Percentiles rank a stretch among this genome's conserved stretches.
Evolutionary conservation across 352 stramenopile genomes (phyloP).

Genomic region (Pseudoperonospora humuli): DNA sequence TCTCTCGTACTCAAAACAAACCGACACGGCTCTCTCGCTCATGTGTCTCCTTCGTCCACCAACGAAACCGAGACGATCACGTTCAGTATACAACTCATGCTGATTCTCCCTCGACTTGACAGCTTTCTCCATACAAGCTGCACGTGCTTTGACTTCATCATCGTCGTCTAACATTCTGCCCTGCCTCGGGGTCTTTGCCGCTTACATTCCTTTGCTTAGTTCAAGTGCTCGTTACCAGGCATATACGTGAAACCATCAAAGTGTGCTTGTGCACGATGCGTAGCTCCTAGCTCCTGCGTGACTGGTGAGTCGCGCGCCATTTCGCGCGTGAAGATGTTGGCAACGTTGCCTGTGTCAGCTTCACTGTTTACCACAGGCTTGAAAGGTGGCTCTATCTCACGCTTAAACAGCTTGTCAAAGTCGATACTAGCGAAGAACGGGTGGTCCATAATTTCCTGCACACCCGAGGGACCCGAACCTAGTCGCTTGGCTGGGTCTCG

Average conservation of each 20-base stretch:
- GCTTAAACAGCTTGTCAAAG: conserved; percentile 72
- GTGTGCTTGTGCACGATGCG: conserved; percentile 75
- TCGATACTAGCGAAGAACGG: conserved; percentile 85
- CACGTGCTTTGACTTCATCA: conserved; percentile 17
- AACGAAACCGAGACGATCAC: conserved; percentile 12
- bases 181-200: conserved; percentile 1
- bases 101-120: conserved; percentile 13
- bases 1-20: conserved; percentile 35
- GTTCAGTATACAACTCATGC: conserved; percentile 12
- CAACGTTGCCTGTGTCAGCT: conserved; percentile 79
- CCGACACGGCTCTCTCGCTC: conserved; percentile 32
- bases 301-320: conserved; percentile 85
- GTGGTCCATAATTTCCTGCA: conserved; percentile 86
- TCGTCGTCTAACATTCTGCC: conserved; percentile 24
- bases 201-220: conserved; percentile 27
- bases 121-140: conserved; percentile 20
- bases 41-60: conserved; percentile 18
- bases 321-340: conserved; percentile 81
- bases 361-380: conserved; percentile 82
- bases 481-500: conserved; percentile 79
- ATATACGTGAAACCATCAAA: conserved; percentile 94
- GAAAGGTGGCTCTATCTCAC: conserved; percentile 81
- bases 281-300: conserved; percentile 74
- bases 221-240: conserved; percentile 48
- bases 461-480: conserved; percentile 70